Conservation (phyloP, 441 rosid genomes). For the Populus tomentosa region DNA sequence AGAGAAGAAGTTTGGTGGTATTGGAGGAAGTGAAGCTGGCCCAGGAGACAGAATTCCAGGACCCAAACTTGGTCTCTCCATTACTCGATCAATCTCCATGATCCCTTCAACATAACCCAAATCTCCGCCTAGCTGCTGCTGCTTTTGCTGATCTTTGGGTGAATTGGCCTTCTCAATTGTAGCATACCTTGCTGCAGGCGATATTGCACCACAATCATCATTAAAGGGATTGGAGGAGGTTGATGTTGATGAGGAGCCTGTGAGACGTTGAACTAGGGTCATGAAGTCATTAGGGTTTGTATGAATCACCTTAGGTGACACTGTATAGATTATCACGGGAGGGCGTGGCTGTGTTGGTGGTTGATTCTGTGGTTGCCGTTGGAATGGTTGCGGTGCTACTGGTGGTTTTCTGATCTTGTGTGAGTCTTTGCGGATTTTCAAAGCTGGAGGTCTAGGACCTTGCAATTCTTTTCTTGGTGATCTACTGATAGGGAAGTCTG, state of each 20-base stretch:
- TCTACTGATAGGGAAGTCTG: constrained; percentile 33
- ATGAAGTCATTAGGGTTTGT: constrained; percentile 73
- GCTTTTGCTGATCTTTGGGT: constrained; percentile 23
- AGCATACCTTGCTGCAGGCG: constrained; percentile 75
- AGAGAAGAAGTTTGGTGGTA: constrained; percentile 64
- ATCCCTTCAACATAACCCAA: constrained; percentile 36
- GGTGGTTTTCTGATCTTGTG: constrained; percentile 81
- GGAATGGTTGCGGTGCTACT: constrained; percentile 37
- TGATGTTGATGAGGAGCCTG: constrained; percentile 46
- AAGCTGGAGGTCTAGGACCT: constrained; percentile 76
- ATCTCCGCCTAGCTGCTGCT: constrained; percentile 10
- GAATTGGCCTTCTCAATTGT: constrained; percentile 48
- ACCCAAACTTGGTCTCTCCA: constrained; percentile 35
- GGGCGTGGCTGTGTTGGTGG: constrained; percentile 38
- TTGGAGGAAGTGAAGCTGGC: constrained; percentile 55
- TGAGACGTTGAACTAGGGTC: constrained; percentile 74
- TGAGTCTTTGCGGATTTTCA: constrained; percentile 65
- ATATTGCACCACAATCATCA: constrained; percentile 39
- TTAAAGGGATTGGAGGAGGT: constrained; percentile 20
- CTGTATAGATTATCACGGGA: constrained; percentile 84
- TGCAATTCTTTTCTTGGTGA: constrained; percentile 69
- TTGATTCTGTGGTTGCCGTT: constrained; percentile 12
- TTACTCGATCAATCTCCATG: constrained; percentile 28
- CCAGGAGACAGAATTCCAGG: constrained; percentile 77
- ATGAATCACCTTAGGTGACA: constrained; percentile 71